Evolutionary conservation across 371 early-diverging fungal species (phyloP).

Genomic region (Saksenaea vasiformis): DNA sequence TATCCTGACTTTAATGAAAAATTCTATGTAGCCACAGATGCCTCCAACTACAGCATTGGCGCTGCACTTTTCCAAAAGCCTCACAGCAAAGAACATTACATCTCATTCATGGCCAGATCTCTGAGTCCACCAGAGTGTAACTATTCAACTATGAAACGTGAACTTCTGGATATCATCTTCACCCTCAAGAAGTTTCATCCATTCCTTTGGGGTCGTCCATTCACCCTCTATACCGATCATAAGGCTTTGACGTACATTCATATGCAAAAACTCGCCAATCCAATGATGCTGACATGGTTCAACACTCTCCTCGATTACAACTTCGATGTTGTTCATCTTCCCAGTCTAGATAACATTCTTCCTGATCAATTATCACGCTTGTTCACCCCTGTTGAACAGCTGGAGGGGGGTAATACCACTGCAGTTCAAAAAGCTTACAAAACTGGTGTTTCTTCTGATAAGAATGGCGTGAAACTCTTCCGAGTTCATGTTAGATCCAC

Average conservation of each 20-base stretch:
- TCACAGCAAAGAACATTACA: constrained; percentile 11
- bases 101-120: constrained; percentile 17
- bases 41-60: constrained; percentile 40
- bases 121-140: constrained; percentile 11
- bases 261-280: constrained; percentile 19
- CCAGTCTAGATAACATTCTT: not conserved
- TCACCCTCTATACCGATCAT: constrained; percentile 29
- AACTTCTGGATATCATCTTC: constrained; percentile 13
- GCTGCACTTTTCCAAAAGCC: constrained; percentile 29
- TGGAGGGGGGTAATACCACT: no score
- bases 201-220: constrained; percentile 28
- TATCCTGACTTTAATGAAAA: constrained; percentile 27
- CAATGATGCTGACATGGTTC: constrained; percentile 28
- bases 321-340: not conserved
- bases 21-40: constrained; percentile 42
- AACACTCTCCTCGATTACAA: not conserved
- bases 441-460: no score
- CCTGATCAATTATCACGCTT: no score
- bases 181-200: constrained; percentile 24
- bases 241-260: constrained; percentile 19
- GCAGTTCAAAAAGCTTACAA: no score
- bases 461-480: no score
- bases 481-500: no score
- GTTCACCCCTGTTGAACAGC: no score
- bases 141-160: constrained; percentile 17